Base-by-base conservation (phyloP, 2,329 filamentous ascomycete species). In the Penicillium sp. region DNA sequence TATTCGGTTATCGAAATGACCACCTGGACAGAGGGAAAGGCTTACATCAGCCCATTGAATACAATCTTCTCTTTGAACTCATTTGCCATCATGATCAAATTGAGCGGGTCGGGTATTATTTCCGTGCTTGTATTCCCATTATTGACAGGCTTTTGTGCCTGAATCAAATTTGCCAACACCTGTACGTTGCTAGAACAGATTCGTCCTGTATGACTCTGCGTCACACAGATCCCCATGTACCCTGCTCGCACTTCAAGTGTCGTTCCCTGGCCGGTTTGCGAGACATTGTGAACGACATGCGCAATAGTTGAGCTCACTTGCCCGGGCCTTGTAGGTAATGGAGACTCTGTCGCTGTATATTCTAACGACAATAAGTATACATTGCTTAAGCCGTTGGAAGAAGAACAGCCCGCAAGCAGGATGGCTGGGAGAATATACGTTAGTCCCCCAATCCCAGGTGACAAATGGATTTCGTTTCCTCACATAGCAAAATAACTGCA, bases 1-100 rank as follows among this genome's bases (percentile, higher is more conserved):
- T 38, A 13, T 20, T 20, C 2, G 9, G 2, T 5, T 5, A 11
- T 20, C n/a, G 2, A 38, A 20, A 20, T 20, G 24, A 26, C 24
- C 24, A 26, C 8, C 24, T 26, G 9, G 37, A 2, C 4, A 20
- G 37, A 38, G n/a, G 10, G n/a, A 13, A 38, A 38, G 32, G 49
- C 61, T 52, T 43, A 61, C 61, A 62, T 51, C 29, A 64, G 37
- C 9, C 60, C 60, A 43, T 57, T 50, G 43, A 62, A 62, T 8
- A 59, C 49, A 34, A 59, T 62, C 22, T 52, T 54, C 14, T 59
- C 50, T 26, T 37, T 61, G 34, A 64, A 64, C 13, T 50, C 38
- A 11, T 61, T 50, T 2, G 60, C 60, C 26, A 64, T 56, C 34
- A 52, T 56, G 20, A 64, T 51, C 50, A 64, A 39, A 51, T 61